A percentile compares a stretch with the other conserved stretches of the same genome.
phyloP scores from a whole-genome alignment of 257 asterid genomes.

The Henckelia pumila region DNA sequence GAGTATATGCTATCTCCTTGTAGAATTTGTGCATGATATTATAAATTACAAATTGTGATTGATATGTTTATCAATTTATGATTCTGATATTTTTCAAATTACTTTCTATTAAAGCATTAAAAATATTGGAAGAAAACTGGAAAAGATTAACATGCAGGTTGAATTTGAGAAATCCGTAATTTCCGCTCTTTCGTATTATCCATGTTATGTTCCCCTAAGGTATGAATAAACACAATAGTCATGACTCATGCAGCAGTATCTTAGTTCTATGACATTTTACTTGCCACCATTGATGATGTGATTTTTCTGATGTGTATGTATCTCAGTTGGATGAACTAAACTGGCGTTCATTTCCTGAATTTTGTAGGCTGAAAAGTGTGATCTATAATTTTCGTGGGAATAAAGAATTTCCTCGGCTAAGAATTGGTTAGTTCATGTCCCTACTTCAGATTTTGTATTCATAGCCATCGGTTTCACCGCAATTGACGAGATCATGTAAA shows the following conservation, averaged over 20 bases:
- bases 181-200: neutral
- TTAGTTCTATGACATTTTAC: conserved; percentile 14
- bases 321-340: conserved; percentile 11
- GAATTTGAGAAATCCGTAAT: too few relatives aligned
- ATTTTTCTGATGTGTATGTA: neutral
- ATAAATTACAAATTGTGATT: too few relatives aligned
- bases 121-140: too few relatives aligned
- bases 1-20: too few relatives aligned
- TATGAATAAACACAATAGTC: neutral
- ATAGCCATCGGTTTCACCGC: conserved; percentile 14
- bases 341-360: conserved; percentile 12
- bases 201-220: conserved; percentile 8
- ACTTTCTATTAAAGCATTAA: too few relatives aligned
- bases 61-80: too few relatives aligned
- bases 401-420: conserved; percentile 80
- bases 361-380: conserved; percentile 70
- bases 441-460: conserved; percentile 16
- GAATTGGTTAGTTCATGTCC: conserved; percentile 67
- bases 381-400: conserved; percentile 77
- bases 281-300: neutral
- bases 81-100: too few relatives aligned
- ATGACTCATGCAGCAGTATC: neutral
- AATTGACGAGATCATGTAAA: conserved; percentile 16
- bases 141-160: too few relatives aligned
- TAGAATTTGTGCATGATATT: too few relatives aligned